Base-by-base conservation (phyloP, 805 yeast genomes). In the Candida coquimbonensis region DNA sequence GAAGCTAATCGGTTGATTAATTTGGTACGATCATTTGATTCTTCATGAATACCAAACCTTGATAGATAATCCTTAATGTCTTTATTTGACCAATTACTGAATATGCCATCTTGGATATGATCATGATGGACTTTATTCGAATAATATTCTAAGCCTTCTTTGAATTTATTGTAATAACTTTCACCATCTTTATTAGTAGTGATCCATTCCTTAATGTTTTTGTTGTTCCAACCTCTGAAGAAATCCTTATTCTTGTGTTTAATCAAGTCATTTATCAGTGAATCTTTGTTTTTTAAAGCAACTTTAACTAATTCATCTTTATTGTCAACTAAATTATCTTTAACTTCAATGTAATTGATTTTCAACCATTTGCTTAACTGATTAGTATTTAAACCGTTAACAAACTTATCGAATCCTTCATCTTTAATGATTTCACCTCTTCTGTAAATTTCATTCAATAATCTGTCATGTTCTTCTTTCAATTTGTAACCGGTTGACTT, bases 351-450 rank as follows among this genome's bases (percentile, higher is more conserved):
- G 27, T 73, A 74, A 54, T 75, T 78, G 36, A 65, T 57, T 45
- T 67, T 60, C 32, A 82, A 61, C 78, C 85, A 81, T 48, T 72
- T 73, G 53, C 69, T 65, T 48, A 81, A 61, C 53, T 81, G 84
- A 5, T 72, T 65, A 25, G 73, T 67, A 4, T 77, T 61, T 12
- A 29, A 13, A 11, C 83, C 83, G 78, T 16, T 68, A 16, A 72
- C 73, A 13, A 65, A 57, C 42, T 64, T 65, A 46, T 72, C 73
- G 43, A 66, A 66, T 4, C 70, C 50, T 7, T 64, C 53, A 43
- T 63, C 61, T 38, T 62, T 56, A 11, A 29, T 11, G 31, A 11
- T 29, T 29, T 29, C 31, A 29, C 14, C 13, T 29, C 9, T 29
- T 29, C 31, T 29, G 68, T 59, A 38, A 70, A 49, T 43, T 71